Evolutionary conservation across 495 filamentous ascomycete species (phyloP), one percentile per base, ranked within the genome.

Genomic region (Oleoguttula mirabilis): DNA sequence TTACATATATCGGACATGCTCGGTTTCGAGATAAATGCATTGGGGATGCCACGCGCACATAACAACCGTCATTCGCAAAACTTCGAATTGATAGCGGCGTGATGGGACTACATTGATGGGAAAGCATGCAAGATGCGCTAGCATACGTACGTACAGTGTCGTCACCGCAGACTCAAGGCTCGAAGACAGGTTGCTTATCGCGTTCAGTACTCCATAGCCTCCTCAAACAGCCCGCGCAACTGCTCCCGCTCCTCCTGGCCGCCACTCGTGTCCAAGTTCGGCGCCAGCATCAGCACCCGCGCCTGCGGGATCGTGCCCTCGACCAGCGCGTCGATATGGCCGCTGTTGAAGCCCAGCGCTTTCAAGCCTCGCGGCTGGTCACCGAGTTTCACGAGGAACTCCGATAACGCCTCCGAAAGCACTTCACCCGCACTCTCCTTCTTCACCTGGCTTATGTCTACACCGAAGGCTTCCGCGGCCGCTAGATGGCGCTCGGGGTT

Each of bases 281-380:
- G 90, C 28, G 92, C 92, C 37, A 98, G 62, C 82, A 87, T 88
- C 62, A 96, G 57, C 35, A 98, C 90, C 34, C 90, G 68, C 34
- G 72, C 70, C 66, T 98, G 90, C 20, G 90, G 90, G 34, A 98
- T 74, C 19, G 90, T 96, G 1, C 90, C 92, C 58, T 96, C 87
- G 11, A 98, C 86, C 47, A 98, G 62, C 3, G 62, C 73, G 20
- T 86, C 80, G 10, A 98, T 64, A 67, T 98, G 75, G 11, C 68
- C 69, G 4, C 58, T 59, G 43, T 69, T 70, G 58, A 94, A 96
- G 0, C 90, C 90, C 28, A 98, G 58, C 30, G 71, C 76, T 61
- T 82, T 86, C 53, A 98, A 62, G 0, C 90, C 90, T 23, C 73
- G 71, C 5, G 90, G 92, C 68, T 96, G 90, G 52, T 86, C 90